These are phyloP conservation scores for Crassisporium funariophilum DNA, from an alignment of 768 basidiomycete species.

Conservation along the genomic window DNA sequence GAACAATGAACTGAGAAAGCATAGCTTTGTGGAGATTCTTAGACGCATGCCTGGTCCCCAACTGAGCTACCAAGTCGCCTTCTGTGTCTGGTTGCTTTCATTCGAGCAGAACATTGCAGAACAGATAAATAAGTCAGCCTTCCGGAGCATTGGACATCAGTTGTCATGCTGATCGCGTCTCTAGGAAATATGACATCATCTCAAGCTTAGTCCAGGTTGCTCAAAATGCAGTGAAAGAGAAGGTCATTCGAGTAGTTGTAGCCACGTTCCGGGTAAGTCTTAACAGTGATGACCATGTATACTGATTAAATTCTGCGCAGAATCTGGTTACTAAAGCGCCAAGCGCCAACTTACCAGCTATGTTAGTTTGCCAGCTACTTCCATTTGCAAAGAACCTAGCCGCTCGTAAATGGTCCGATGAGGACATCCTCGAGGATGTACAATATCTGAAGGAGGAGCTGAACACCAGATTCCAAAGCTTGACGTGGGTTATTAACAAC, in stretches of 20 bases:
- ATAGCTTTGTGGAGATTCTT: conserved; percentile 81
- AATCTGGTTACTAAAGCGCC: conserved; percentile 93
- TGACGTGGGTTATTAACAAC: conserved; percentile 64
- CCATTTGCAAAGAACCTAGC: conserved; percentile 86
- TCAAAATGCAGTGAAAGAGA: conserved; percentile 92
- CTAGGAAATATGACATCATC: conserved; percentile 87
- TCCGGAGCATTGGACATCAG: not conserved
- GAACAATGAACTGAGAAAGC: conserved; percentile 1
- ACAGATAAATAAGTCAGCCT: conserved; percentile 78
- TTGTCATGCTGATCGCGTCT: conserved; percentile 1
- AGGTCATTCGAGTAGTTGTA: conserved; percentile 90
- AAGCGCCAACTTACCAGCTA: conserved; percentile 83
- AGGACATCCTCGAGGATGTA: conserved; percentile 92
- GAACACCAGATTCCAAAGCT: conserved; percentile 79
- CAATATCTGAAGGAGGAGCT: conserved; percentile 86
- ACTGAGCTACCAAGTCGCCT: conserved; percentile 92
- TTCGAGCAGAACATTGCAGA: conserved; percentile 88
- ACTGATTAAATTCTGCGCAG: conserved; percentile 36
- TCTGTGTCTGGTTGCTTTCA: conserved; percentile 92
- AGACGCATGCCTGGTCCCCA: conserved; percentile 84
- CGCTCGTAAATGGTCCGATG: conserved; percentile 89
- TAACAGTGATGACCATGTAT: not conserved
- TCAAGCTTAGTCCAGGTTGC: conserved; percentile 83
- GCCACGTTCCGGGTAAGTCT: conserved; percentile 80
- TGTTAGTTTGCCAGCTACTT: conserved; percentile 86